A percentile compares a stretch with the other conserved stretches of the same genome.
Conservation (phyloP, 2,329 filamentous ascomycete species). For the Colletotrichum viniferum region DNA sequence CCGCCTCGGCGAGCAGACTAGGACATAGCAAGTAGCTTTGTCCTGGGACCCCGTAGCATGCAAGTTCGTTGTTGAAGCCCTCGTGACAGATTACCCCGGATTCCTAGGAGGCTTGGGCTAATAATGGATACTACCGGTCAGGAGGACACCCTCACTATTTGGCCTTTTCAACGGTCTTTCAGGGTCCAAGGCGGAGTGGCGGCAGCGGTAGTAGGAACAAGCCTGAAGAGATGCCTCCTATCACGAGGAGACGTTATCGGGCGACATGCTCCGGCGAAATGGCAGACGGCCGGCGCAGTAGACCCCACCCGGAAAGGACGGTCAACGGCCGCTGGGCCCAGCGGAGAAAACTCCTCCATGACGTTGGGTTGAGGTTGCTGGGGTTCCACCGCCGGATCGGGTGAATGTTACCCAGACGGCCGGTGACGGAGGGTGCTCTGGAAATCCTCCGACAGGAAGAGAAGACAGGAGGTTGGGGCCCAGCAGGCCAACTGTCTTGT, state of each 20-base stretch:
- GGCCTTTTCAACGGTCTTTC: neutral
- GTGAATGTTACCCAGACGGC: neutral
- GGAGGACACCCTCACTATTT: neutral
- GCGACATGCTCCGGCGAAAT: neutral
- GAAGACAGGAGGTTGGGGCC: neutral
- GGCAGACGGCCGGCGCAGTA: neutral
- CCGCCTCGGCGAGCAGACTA: conserved; percentile 9
- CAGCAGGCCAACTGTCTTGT: neutral
- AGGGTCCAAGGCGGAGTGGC: neutral
- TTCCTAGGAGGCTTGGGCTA: neutral
- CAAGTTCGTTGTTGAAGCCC: neutral
- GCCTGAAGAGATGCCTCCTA: neutral
- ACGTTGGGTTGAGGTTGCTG: neutral
- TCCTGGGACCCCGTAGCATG: neutral
- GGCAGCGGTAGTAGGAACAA: neutral
- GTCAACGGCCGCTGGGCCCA: neutral
- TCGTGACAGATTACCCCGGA: neutral
- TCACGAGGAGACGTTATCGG: neutral
- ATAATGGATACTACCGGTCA: neutral
- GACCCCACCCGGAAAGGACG: neutral
- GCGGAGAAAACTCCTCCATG: neutral
- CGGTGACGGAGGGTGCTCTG: conserved; percentile 6
- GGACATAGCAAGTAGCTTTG: neutral
- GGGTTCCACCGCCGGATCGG: conserved; percentile 15
- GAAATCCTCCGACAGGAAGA: neutral